Evolutionary conservation across 1,139 yeast genomes (phyloP), one percentile per base, ranked within the genome.

Genomic region (Hanseniaspora gamundiae): DNA sequence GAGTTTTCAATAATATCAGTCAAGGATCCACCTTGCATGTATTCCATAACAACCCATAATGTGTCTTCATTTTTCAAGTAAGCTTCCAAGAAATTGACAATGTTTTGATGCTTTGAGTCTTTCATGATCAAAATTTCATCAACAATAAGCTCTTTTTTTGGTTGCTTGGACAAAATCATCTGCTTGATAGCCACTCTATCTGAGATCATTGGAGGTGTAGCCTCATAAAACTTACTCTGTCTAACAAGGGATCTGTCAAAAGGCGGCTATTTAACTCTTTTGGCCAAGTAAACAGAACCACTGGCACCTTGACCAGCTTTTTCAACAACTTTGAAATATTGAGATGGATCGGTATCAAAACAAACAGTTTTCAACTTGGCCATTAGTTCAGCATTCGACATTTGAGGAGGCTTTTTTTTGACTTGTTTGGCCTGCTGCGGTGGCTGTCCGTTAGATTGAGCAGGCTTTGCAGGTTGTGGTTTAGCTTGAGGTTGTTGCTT

Each of bases 291-390:
- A 20, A 93, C 99, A 1, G 91, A 83, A 16, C 99, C 99, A 49
- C 91, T 79, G 1, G 98, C 99, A 56, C 99, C 99, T 66, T 93
- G 98, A n/a, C 99, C 99, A 2, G 96, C 95, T 59, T 87, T 87
- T 62, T 85, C 93, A 54, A 91, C 73, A 65, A 86, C 84, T 58
- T 81, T 83, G 66, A 86, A 93, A 47, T 79, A 72, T 29, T 87
- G 82, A 6, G 84, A 71, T 14, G 99, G 98, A 62, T 91, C 95
- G 41, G 76, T 73, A 51, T 74, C 75, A 51, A 81, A 78, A 3
- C 93, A 95, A 26, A 88, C 95, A 3, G 86, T 77, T 51, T 82
- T 76, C 54, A 93, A 71, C 59, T 83, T 85, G 39, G 83, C 80
- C 74, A 93, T 76, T 36, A 87, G 74, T 65, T 91, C 96, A 45